Evolutionary conservation across 73 alveolate genomes (phyloP), one percentile per base, ranked within the genome.

Genomic region (Durusdinium trenchii): DNA sequence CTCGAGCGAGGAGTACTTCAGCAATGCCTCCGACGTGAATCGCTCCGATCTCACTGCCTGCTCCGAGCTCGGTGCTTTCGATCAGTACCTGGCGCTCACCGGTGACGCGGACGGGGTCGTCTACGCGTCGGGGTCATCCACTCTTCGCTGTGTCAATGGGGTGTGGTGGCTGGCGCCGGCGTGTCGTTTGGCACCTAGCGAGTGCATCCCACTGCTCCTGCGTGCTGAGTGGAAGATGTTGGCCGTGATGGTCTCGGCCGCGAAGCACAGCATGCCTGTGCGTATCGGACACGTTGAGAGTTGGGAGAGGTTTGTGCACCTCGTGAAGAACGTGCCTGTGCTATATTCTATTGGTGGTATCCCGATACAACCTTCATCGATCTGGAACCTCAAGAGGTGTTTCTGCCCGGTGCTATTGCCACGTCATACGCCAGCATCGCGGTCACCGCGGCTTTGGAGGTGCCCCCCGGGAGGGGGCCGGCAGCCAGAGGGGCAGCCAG

Each of bases 131-230:
- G 84, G 84, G 28, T 26, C 6, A 30, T 51, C 40, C 51, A 48
- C 9, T 38, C 18, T 30, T 6, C n/a, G 40, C 5, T 73, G 84
- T 51, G 9, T 20, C 9, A 51, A 73, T 36, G 36, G 40, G 9
- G n/a, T 1, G n/a, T 73, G 84, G 84, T 73, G 84, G 84, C 40
- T 73, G 51, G 50, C 84, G 7, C 84, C 84, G 6, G 54, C 32
- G 40, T 73, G 84, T 73, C 84, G 84, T 73, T n/a, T 51, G 14
- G 20, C 52, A 20, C 14, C 10, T 36, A 1, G 46, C 16, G 51
- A n/a, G n/a, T 73, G 84, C 51, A 73, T 73, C 51, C 84, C 84
- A 23, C 40, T 73, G 84, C 84, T 73, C 28, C 51, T 73, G 1
- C 84, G 84, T 38, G 84, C n/a, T 9, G 26, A 18, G 51, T 26